Percentiles rank a stretch among this genome's conserved stretches.
phyloP scores from a whole-genome alignment of 352 stramenopile genomes.

The Plasmopara viticola region DNA sequence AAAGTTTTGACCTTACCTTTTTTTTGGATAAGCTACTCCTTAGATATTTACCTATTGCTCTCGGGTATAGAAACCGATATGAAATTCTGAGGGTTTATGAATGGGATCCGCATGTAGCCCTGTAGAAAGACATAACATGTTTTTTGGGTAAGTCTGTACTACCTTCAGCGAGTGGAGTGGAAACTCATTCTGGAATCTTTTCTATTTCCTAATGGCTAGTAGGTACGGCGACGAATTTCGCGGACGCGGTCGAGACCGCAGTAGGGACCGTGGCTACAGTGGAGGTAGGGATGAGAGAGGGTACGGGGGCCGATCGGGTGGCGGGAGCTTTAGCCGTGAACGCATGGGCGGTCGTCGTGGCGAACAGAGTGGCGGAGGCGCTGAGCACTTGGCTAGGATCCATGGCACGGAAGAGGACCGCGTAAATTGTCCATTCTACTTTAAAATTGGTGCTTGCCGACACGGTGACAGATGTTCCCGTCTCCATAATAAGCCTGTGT shows the following conservation, averaged over 20 bases:
- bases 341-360: conserved; percentile 42
- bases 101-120: not conserved
- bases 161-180: conserved; percentile 20
- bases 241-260: conserved; percentile 60
- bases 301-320: conserved; percentile 36
- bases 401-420: conserved; percentile 96
- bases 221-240: conserved; percentile 70
- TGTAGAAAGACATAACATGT: not conserved
- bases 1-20: too few species aligned
- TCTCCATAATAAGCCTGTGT: conserved; percentile 98
- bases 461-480: conserved; percentile 98
- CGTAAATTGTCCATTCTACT: conserved; percentile 99
- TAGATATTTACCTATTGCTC: too few species aligned
- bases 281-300: conserved; percentile 25
- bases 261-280: conserved; percentile 51
- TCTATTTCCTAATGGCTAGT: conserved; percentile 35
- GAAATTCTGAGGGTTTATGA: too few species aligned
- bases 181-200: conserved; percentile 41
- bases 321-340: conserved; percentile 47
- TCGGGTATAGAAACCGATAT: too few species aligned
- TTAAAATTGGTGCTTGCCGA: conserved; percentile 99
- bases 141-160: not conserved
- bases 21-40: too few species aligned
- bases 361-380: conserved; percentile 76
- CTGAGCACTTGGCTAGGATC: conserved; percentile 95